Conservation (phyloP, 805 yeast genomes). For the Yamadazyma endophytica region DNA sequence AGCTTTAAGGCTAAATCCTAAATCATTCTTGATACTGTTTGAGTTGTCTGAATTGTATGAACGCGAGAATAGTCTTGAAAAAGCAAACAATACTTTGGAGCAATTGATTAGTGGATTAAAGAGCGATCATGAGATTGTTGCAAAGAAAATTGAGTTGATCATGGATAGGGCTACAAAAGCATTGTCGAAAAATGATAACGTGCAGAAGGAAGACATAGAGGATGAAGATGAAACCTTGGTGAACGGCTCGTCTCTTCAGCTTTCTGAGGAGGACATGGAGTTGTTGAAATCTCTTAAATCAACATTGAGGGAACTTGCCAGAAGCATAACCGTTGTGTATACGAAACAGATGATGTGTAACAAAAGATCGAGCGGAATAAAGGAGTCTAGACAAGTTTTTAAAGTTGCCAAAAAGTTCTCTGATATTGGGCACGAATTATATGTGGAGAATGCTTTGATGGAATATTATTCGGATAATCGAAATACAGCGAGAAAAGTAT, state of each 20-base stretch:
- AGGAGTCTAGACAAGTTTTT: conserved; percentile 71
- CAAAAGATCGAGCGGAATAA: conserved; percentile 64
- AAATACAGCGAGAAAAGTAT: conserved; percentile 68
- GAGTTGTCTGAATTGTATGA: conserved; percentile 71
- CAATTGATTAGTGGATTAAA: conserved; percentile 46
- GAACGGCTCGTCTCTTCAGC: conserved; percentile 7
- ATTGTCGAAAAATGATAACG: conserved; percentile 3
- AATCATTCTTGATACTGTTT: conserved; percentile 61
- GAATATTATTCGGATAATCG: conserved; percentile 68
- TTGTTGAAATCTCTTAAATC: conserved; percentile 16
- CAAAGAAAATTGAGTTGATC: conserved; percentile 18
- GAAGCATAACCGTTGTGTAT: conserved; percentile 60
- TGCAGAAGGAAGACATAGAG: conserved; percentile 14
- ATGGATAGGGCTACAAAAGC: conserved; percentile 9
- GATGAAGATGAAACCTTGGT: conserved; percentile 14
- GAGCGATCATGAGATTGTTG: conserved; percentile 27
- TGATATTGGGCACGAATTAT: conserved; percentile 69
- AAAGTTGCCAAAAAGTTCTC: conserved; percentile 54
- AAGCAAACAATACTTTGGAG: conserved; percentile 48
- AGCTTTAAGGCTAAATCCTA: conserved; percentile 63
- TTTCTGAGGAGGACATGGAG: conserved; percentile 18
- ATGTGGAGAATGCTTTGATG: conserved; percentile 74
- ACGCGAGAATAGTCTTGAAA: conserved; percentile 45
- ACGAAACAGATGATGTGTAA: conserved; percentile 66
- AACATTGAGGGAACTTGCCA: conserved; percentile 19